Evolutionary conservation across 2,329 filamentous ascomycete species (phyloP).

Genomic region (Leptographium lundbergii): DNA sequence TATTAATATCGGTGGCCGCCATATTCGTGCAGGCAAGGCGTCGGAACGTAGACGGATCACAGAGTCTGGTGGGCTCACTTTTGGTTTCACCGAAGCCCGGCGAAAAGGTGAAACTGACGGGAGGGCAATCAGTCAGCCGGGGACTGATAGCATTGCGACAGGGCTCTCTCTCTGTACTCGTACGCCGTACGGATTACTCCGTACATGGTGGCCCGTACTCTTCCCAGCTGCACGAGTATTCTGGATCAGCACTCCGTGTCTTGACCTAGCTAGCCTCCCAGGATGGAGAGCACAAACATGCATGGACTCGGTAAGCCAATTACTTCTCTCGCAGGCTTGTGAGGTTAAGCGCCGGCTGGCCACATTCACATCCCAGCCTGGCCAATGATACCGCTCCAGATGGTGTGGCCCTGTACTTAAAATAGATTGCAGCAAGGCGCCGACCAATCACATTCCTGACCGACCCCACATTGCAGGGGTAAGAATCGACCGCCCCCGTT

Average conservation of each 20-base stretch:
- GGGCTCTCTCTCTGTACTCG: no score
- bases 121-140: no score
- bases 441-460: not conserved
- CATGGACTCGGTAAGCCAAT: not conserved
- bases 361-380: not conserved
- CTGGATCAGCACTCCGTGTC: not conserved
- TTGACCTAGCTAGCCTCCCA: not conserved
- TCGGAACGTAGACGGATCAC: no score
- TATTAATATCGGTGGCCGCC: no score
- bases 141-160: no score
- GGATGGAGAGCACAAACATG: not conserved
- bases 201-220: no score
- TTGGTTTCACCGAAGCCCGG: no score
- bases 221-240: not conserved
- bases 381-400: not conserved
- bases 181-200: no score
- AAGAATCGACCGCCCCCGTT: not conserved
- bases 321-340: not conserved
- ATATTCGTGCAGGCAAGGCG: no score
- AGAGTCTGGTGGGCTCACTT: no score
- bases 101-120: no score
- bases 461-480: not conserved
- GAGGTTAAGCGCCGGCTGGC: slow-evolving; percentile 2
- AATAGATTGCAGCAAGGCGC: not conserved
- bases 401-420: not conserved